phyloP scores from a whole-genome alignment of 306 rosid genomes.

The Medicago arabica region DNA sequence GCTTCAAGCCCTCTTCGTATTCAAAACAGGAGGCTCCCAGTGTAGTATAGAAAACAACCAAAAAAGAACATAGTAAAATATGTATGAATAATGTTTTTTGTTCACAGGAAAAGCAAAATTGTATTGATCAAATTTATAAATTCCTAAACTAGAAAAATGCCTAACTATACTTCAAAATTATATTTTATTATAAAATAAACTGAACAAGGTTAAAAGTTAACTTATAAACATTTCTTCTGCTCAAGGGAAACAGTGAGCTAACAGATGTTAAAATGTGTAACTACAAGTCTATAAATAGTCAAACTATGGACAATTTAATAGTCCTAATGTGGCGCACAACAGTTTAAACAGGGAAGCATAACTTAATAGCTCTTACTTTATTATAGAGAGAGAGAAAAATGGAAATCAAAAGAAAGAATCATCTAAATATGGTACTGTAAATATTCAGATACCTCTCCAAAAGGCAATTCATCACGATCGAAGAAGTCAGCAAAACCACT shows the following conservation, averaged over 20 bases:
- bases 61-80: slow-evolving; percentile 9
- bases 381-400: slow-evolving; percentile 20
- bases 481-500: slow-evolving; percentile 90
- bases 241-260: slow-evolving; percentile 17
- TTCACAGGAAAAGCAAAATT: slow-evolving; percentile 25
- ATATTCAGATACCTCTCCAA: slow-evolving; percentile 84
- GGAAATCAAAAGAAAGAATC: slow-evolving; percentile 38
- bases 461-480: slow-evolving; percentile 80
- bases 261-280: slow-evolving; percentile 20
- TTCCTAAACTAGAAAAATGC: slow-evolving; percentile 25
- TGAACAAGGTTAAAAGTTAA: slow-evolving; percentile 19
- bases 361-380: slow-evolving; percentile 23
- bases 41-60: slow-evolving; percentile 20
- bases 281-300: slow-evolving; percentile 33
- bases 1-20: slow-evolving; percentile 21
- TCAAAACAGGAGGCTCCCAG: slow-evolving; percentile 11
- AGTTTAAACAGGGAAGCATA: slow-evolving; percentile 23
- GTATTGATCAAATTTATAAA: slow-evolving; percentile 19
- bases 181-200: slow-evolving; percentile 17
- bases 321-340: slow-evolving; percentile 6
- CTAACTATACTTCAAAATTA: slow-evolving; percentile 1
- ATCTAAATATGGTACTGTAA: slow-evolving; percentile 1
- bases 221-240: slow-evolving; percentile 18
- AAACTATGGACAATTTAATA: slow-evolving; percentile 22
- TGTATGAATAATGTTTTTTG: slow-evolving; percentile 7